Conservation (phyloP, 441 rosid species). For the Capsella rubella region DNA sequence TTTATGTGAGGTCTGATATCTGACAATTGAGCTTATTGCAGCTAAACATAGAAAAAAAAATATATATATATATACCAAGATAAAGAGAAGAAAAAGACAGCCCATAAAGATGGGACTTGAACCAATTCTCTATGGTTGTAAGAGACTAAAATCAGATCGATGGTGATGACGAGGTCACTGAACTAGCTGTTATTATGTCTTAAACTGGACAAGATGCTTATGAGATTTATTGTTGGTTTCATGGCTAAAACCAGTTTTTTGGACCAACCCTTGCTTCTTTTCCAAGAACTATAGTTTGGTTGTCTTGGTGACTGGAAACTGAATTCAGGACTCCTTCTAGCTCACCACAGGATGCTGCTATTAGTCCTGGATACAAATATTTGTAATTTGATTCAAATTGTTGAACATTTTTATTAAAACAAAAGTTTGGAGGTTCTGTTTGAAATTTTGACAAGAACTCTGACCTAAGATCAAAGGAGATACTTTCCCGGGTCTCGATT, state of each 20-base stretch:
- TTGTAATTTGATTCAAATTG: neutral
- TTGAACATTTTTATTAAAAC: neutral
- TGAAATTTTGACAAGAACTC: neutral
- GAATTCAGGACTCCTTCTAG: constrained; percentile 54
- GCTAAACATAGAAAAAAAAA: constrained; percentile 3
- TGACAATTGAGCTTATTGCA: constrained; percentile 8
- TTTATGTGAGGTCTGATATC: neutral
- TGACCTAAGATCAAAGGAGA: constrained; percentile 83
- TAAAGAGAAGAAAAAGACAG: neutral
- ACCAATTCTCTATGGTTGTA: constrained; percentile 5
- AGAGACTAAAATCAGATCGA: constrained; percentile 15
- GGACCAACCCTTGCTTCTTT: constrained; percentile 29
- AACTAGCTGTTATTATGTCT: constrained; percentile 29
- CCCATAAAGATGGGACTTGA: constrained; percentile 2
- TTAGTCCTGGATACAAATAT: constrained; percentile 59
- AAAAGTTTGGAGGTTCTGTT: neutral
- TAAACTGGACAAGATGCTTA: constrained; percentile 51
- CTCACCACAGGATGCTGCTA: constrained; percentile 83
- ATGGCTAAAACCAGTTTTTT: constrained; percentile 45
- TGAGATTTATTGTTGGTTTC: constrained; percentile 55
- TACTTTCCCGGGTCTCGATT: constrained; percentile 90
- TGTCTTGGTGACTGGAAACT: constrained; percentile 32
- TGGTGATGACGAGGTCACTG: constrained; percentile 5
- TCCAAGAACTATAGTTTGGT: constrained; percentile 22
- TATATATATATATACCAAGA: too few relatives aligned